Conservation (phyloP, 148 eudicot species). For the Vaccinium myrtillus region DNA sequence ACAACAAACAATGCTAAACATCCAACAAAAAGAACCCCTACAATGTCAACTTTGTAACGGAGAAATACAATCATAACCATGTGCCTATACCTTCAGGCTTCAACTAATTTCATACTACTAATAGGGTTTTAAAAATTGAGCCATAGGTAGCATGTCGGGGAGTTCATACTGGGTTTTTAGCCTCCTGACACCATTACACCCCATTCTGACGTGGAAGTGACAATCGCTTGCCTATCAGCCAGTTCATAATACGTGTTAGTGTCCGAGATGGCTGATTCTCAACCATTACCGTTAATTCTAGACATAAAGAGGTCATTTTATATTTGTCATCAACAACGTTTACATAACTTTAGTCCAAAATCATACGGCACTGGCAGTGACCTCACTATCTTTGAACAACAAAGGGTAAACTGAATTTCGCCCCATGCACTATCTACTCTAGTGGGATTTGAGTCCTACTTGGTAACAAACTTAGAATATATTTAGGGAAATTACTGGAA, state of each 20-base stretch:
- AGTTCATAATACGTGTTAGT: background rate
- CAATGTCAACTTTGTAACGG: background rate
- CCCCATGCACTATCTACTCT: background rate
- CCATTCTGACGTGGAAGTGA: background rate
- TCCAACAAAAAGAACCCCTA: background rate
- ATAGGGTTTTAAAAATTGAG: background rate
- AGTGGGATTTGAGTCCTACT: background rate
- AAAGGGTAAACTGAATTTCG: background rate
- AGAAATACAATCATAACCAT: constrained; percentile 8
- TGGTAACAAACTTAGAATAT: background rate
- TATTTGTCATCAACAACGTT: background rate
- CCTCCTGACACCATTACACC: background rate
- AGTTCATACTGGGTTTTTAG: background rate
- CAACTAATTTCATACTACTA: background rate
- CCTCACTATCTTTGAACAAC: background rate
- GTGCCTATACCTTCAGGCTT: background rate
- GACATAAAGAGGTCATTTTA: background rate
- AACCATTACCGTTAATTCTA: background rate
- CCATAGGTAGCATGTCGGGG: background rate
- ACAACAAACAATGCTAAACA: background rate
- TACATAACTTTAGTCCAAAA: background rate
- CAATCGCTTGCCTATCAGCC: background rate
- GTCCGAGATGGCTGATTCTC: background rate
- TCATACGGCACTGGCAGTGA: background rate
- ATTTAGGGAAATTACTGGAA: background rate